Evolutionary conservation across 331 rosid genomes (phyloP), one percentile per base, ranked within the genome.

Genomic region (Pyrus hybrid): DNA sequence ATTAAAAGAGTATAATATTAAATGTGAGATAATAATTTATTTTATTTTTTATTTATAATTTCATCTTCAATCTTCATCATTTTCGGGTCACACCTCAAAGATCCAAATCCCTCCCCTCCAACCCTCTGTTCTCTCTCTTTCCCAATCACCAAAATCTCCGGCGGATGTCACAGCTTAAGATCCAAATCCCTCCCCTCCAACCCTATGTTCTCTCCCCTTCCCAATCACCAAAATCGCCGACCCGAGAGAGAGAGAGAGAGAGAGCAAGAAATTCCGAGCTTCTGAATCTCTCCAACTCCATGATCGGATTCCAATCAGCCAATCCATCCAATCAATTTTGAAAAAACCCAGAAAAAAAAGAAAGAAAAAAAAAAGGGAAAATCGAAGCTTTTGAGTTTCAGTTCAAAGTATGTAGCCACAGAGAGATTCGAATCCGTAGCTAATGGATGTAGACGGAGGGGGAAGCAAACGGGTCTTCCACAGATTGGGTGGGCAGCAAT

Each of bases 361-460:
- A 13, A 5, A 5, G 4, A 5, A 6, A 13, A 18, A n/a, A 7
- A 32, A 2, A 7, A 9, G 13, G 62, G 17, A 3, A 10, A 21
- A 33, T 16, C 28, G n/a, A 20, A 53, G 4, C 14, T 64, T 20
- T 64, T 43, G 47, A 64, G 25, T 18, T 64, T 22, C 18, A 63
- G 22, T 63, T 41, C 2, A 63, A 14, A 11, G 16, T 43, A 11
- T 43, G 11, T 11, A 43, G 49, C 43, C 20, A 63, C 7, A 30
- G 43, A 18, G 45, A 32, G 45, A 64, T 3, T 20, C 11, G n/a
- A 70, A 70, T 25, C 51, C 23, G 65, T 56, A 76, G 78, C 85
- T 49, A 45, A 93, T 93, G 98, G 98, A 93, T 78, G 68, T 83
- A 11, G 96, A 93, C 53, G 93, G 93, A 23, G 85, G 81, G 30